A percentile compares a stretch with the other conserved stretches of the same genome.
Conservation (phyloP, 768 basidiomycete species). For the Boletus sp. region DNA sequence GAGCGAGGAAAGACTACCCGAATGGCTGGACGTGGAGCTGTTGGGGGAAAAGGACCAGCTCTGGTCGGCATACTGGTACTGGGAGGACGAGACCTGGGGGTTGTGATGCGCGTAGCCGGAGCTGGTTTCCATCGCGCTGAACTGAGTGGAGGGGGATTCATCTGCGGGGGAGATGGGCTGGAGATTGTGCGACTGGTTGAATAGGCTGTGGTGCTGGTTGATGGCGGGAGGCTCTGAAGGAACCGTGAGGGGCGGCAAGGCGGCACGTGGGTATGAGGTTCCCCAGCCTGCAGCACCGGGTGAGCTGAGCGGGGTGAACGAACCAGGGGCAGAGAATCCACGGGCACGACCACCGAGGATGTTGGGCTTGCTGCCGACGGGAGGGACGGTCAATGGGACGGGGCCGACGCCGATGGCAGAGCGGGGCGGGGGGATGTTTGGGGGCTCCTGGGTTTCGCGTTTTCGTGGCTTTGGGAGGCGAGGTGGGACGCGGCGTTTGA, state of each 20-base stretch:
- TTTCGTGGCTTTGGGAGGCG: conserved; percentile 86
- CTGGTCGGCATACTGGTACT: conserved; percentile 64
- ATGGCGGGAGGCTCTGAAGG: conserved; percentile 70
- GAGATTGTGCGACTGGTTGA: conserved; percentile 54
- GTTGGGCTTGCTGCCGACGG: conserved; percentile 30
- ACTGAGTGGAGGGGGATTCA: conserved; percentile 55
- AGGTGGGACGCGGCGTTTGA: conserved; percentile 93
- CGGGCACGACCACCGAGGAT: conserved; percentile 58
- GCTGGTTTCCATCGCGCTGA: conserved; percentile 38
- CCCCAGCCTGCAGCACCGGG: conserved; percentile 56
- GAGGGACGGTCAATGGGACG: conserved; percentile 61
- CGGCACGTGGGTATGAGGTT: conserved; percentile 54
- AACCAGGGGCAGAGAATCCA: conserved; percentile 81
- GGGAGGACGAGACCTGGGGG: conserved; percentile 44
- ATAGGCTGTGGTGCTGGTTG: conserved; percentile 53
- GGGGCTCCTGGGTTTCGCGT: conserved; percentile 66
- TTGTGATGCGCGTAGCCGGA: conserved; percentile 32
- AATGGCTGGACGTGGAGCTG: conserved; percentile 58
- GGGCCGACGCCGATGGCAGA: conserved; percentile 69
- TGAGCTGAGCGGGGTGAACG: conserved; percentile 70
- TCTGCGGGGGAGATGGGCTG: conserved; percentile 70
- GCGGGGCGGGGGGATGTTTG: conserved; percentile 70
- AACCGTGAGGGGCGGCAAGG: conserved; percentile 78
- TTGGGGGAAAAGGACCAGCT: conserved; percentile 51
- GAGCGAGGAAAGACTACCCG: conserved; percentile 72